Percentiles rank a stretch among this genome's conserved stretches.
phyloP scores from a whole-genome alignment of 192 early-diverging fungal species.

The Piromyces finnis region DNA sequence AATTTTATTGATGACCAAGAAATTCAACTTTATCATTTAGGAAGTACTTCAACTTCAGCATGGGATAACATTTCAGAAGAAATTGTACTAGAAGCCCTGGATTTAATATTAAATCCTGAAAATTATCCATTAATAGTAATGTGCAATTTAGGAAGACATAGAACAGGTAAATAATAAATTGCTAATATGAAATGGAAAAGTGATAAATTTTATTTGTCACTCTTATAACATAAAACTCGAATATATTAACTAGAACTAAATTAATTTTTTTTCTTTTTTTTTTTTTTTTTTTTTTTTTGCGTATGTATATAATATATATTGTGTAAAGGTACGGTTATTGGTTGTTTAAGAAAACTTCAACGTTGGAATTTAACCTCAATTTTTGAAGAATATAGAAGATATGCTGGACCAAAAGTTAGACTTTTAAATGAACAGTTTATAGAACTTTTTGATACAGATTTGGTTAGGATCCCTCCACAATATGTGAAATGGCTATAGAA shows the following conservation, averaged over 20 bases:
- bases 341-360: constrained; percentile 93
- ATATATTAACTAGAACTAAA: no score
- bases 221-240: no score
- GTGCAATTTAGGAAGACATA: constrained; percentile 94
- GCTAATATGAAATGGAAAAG: no score
- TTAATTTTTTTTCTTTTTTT: no score
- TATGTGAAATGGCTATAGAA: not conserved
- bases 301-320: no score
- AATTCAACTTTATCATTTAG: constrained; percentile 78
- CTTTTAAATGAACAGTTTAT: constrained; percentile 94
- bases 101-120: constrained; percentile 39
- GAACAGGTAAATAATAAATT: constrained; percentile 56
- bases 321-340: constrained; percentile 84
- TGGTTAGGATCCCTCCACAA: constrained; percentile 29
- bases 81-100: constrained; percentile 26
- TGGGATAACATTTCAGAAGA: constrained; percentile 98
- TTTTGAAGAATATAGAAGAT: constrained; percentile 85
- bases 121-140: constrained; percentile 94
- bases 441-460: constrained; percentile 83
- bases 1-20: constrained; percentile 99
- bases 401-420: constrained; percentile 62
- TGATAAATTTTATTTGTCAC: no score
- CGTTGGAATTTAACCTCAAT: constrained; percentile 96
- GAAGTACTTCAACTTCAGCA: constrained; percentile 66
- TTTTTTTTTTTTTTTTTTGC: no score